A percentile compares a stretch with the other conserved stretches of the same genome.
Evolutionary conservation across 2,329 filamentous ascomycete genomes (phyloP).

Genomic region (Pseudocercospora eumusae): DNA sequence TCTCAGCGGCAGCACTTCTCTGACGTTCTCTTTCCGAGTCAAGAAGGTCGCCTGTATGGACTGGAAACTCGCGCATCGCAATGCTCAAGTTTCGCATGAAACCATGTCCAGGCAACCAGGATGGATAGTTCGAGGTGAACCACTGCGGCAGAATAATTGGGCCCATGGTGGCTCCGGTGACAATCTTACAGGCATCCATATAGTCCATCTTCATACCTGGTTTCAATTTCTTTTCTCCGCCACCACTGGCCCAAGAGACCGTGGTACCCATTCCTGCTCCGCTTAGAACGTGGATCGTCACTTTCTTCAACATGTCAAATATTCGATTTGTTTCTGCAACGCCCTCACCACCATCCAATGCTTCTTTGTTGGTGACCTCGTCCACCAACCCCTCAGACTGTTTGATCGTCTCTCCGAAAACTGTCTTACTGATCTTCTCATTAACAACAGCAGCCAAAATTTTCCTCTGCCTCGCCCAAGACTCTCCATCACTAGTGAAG

Average conservation of each 20-base stretch:
- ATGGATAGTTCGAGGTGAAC: constrained; percentile 32
- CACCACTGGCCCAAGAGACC: neutral
- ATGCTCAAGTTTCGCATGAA: constrained; percentile 24
- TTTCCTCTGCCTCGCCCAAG: constrained; percentile 39
- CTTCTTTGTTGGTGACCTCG: constrained; percentile 23
- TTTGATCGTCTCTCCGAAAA: constrained; percentile 35
- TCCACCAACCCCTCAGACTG: constrained; percentile 35
- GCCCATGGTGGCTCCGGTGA: constrained; percentile 31
- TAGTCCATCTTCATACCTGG: constrained; percentile 39
- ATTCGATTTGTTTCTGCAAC: constrained; percentile 27
- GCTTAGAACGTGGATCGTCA: constrained; percentile 39
- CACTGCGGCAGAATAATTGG: constrained; percentile 33
- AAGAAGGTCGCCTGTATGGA: constrained; percentile 30
- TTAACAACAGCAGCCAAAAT: constrained; percentile 39
- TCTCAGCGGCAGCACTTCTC: constrained; percentile 7
- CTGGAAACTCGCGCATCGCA: constrained; percentile 34
- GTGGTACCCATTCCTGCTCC: constrained; percentile 38
- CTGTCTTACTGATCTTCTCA: constrained; percentile 38
- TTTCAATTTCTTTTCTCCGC: constrained; percentile 21
- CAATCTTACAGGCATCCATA: constrained; percentile 32
- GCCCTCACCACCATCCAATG: neutral
- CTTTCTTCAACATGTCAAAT: constrained; percentile 40
- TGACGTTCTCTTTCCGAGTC: constrained; percentile 30
- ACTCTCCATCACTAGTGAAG: constrained; percentile 31
- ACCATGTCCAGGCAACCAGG: constrained; percentile 28